Evolutionary conservation across 2,329 filamentous ascomycete species (phyloP).

Genomic region (Diaporthe sp.): DNA sequence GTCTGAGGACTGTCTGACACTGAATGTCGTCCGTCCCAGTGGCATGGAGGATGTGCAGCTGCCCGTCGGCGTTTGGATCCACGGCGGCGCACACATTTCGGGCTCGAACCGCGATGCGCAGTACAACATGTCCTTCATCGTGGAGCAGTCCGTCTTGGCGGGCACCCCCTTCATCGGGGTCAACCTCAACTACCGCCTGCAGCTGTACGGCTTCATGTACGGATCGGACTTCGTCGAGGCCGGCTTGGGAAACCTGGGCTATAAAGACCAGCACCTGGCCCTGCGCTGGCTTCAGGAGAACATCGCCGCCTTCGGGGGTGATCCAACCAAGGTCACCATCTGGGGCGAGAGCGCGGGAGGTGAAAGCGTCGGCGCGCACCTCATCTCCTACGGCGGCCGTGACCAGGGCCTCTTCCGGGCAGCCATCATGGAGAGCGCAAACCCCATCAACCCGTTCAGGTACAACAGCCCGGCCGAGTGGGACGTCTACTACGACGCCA

Average conservation of each 20-base stretch:
- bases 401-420: constrained; percentile 62
- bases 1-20: constrained; percentile 66
- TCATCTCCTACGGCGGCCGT: constrained; percentile 52
- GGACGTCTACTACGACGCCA: too few species aligned
- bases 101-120: constrained; percentile 57
- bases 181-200: constrained; percentile 62
- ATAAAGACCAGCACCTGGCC: constrained; percentile 60
- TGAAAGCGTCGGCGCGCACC: constrained; percentile 49
- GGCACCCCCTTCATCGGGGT: constrained; percentile 63
- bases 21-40: constrained; percentile 68
- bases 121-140: constrained; percentile 69
- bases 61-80: constrained; percentile 72
- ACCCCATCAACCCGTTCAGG: too few species aligned
- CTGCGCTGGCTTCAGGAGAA: constrained; percentile 62
- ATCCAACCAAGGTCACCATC: constrained; percentile 53
- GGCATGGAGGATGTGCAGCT: constrained; percentile 59
- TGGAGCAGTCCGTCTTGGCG: constrained; percentile 60
- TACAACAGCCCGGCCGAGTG: too few species aligned
- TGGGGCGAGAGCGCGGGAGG: constrained; percentile 61
- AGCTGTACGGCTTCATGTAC: constrained; percentile 62
- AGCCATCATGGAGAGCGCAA: constrained; percentile 43
- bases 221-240: constrained; percentile 55
- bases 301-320: constrained; percentile 58
- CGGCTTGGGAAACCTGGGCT: constrained; percentile 62
- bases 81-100: constrained; percentile 55